Base-by-base conservation (phyloP, 1,284 basidiomycete genomes). In the Cryptococcus sp. region DNA sequence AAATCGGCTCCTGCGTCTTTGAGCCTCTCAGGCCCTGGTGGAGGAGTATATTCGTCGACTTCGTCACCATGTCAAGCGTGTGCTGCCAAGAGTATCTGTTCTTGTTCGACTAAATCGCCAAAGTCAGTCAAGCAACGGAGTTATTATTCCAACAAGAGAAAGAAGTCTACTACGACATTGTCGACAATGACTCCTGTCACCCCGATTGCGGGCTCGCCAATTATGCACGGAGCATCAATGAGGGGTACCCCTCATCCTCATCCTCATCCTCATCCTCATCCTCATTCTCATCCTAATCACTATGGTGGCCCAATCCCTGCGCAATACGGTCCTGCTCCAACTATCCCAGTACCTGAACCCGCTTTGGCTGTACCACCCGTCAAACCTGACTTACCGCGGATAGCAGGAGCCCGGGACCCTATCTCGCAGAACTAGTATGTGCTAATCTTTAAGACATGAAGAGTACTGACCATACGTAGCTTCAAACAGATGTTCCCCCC, bases 71-170 rank as follows among this genome's bases (percentile, higher is more conserved):
- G 47, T 15, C 37, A 30, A 3, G 7, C 7, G 31, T 47, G 33
- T 31, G 7, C 32, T 6, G 35, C 6, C 37, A 36, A 32, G n/a
- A 15, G n/a, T 5, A 14, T 11, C 3, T 46, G 35, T 46, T 14
- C 46, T 7, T 49, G 47, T 49, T 34, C 15, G 1, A 2, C 15
- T 7, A 31, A 45, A 10, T 46, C 15, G 15, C 13, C 23, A 44
- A 14, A 4, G 23, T 41, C 42, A 35, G 23, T 33, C 15, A 45
- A 49, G 13, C 56, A 57, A 30, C 34, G 44, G 33, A 57, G 56
- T 34, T 57, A 57, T 33, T 57, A 57, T 35, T 53, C 48, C 35
- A 50, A 56, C 31, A 49, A 56, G 44, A 45, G 15, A 30, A 49
- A 43, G 43, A 30, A 13, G 35, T 32, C 38, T 13, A 32, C 38